Evolutionary conservation across 2,329 filamentous ascomycete species (phyloP).

Genomic region (Zymoseptoria tritici): DNA sequence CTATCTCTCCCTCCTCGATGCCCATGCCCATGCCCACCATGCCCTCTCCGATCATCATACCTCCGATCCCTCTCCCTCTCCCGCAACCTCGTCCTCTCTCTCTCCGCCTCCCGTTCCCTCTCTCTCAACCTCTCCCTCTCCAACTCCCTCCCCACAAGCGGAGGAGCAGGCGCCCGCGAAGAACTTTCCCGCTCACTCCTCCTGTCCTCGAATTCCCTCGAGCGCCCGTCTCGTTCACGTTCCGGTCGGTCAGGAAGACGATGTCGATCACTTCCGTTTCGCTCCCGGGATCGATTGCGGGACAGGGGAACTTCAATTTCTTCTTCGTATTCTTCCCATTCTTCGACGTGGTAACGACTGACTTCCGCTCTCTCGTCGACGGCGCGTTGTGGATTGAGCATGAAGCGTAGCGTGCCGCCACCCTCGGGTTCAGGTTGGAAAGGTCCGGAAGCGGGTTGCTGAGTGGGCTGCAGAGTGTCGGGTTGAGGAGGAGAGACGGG

Average conservation of each 20-base stretch:
- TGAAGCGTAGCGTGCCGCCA: slow-evolving; percentile 72
- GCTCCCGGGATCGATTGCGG: slow-evolving; percentile 13
- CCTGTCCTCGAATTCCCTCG: slow-evolving; percentile 43
- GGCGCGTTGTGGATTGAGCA: slow-evolving; percentile 73
- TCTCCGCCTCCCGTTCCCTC: slow-evolving; percentile 22
- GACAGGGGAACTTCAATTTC: slow-evolving; percentile 56
- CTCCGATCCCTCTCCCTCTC: slow-evolving; percentile 23
- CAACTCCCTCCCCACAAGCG: slow-evolving; percentile 9
- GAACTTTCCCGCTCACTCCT: slow-evolving; percentile 66
- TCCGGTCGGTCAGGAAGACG: slow-evolving; percentile 3
- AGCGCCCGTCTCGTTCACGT: slow-evolving; percentile 17
- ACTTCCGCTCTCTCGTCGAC: slow-evolving; percentile 62
- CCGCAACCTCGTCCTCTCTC: slow-evolving; percentile 16
- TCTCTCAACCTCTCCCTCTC: slow-evolving; percentile 18
- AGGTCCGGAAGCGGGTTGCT: slow-evolving; percentile 9
- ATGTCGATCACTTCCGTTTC: slow-evolving; percentile 17
- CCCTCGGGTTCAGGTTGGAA: slow-evolving; percentile 20
- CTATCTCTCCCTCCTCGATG: slow-evolving; percentile 16
- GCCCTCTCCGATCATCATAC: slow-evolving; percentile 20
- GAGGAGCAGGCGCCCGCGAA: slow-evolving; percentile 35
- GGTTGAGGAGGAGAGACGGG: slow-evolving; percentile 28
- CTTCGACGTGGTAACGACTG: slow-evolving; percentile 60
- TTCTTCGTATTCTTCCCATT: slow-evolving; percentile 68
- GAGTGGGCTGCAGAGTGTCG: slow-evolving; percentile 14
- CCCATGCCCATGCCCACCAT: background rate